A percentile compares a stretch with the other conserved stretches of the same genome.
Evolutionary conservation across 164 flowering plant genomes (phyloP).

Genomic region (Vitis rupestris): DNA sequence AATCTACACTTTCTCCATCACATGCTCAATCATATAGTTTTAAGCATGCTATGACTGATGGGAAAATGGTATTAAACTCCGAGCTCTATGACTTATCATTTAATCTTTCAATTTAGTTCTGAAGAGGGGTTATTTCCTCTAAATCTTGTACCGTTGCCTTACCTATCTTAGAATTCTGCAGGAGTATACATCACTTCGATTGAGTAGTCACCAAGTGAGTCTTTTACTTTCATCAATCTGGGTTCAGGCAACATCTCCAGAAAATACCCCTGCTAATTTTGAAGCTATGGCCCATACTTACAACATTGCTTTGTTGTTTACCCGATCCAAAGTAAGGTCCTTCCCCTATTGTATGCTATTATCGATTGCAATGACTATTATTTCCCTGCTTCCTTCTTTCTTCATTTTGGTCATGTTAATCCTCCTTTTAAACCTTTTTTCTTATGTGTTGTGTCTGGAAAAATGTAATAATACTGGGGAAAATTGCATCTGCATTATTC

Average conservation of each 20-base stretch:
- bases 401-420: not conserved
- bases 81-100: conserved; percentile 3
- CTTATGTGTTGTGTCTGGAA: not conserved
- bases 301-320: conserved; percentile 56
- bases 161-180: conserved; percentile 15
- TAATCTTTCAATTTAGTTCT: conserved; percentile 2
- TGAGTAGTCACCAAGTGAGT: conserved; percentile 84
- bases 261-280: conserved; percentile 66
- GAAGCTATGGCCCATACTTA: conserved; percentile 86
- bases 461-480: not conserved
- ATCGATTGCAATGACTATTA: not conserved
- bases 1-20: conserved; percentile 9
- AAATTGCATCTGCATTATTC: not conserved
- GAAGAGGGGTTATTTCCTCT: not conserved
- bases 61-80: conserved; percentile 39
- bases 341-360: not conserved
- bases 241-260: conserved; percentile 77
- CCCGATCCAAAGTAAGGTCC: conserved; percentile 61
- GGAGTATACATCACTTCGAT: conserved; percentile 57
- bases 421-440: not conserved
- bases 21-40: conserved; percentile 35
- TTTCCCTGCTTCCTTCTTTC: not conserved
- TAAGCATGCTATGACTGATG: conserved; percentile 34
- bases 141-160: conserved; percentile 7
- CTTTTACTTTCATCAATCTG: conserved; percentile 84